phyloP scores from a whole-genome alignment of 1,284 basidiomycete genomes.

The Puccinia hordei region DNA sequence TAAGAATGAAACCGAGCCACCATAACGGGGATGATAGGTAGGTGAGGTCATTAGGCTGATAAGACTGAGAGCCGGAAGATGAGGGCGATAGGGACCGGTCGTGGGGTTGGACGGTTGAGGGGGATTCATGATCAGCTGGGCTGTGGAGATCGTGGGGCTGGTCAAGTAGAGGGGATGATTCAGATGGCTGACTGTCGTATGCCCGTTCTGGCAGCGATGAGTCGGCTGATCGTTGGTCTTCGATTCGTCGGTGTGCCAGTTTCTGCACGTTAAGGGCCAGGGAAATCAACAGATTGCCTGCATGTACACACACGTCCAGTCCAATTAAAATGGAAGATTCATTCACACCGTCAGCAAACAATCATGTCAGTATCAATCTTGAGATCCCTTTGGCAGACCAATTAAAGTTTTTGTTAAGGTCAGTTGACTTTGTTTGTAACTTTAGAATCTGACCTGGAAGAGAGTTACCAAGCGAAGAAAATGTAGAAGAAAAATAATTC shows the following conservation, averaged over 20 bases:
- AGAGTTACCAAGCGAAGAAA: background rate
- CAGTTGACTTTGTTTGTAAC: background rate
- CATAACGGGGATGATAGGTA: constrained; percentile 70
- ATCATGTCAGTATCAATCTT: too few relatives aligned
- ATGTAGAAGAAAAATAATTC: background rate
- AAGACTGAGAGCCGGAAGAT: background rate
- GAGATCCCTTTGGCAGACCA: too few relatives aligned
- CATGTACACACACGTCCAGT: too few relatives aligned
- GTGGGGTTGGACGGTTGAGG: background rate
- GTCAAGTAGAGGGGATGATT: background rate
- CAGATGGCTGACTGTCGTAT: background rate
- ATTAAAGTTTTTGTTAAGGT: too few relatives aligned
- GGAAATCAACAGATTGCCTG: constrained; percentile 57
- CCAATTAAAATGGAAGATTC: too few relatives aligned
- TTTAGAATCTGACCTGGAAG: background rate
- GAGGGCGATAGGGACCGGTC: background rate
- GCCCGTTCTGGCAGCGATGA: too few relatives aligned
- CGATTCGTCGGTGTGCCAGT: constrained; percentile 55
- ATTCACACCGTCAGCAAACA: too few relatives aligned
- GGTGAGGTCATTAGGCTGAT: background rate
- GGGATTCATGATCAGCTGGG: background rate
- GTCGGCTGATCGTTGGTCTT: background rate
- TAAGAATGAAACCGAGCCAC: constrained; percentile 86
- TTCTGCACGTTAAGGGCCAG: constrained; percentile 59
- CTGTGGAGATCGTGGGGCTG: background rate